A percentile compares a stretch with the other conserved stretches of the same genome.
Conservation (phyloP, 2,329 filamentous ascomycete species). For the Aaosphaeria arxii region DNA sequence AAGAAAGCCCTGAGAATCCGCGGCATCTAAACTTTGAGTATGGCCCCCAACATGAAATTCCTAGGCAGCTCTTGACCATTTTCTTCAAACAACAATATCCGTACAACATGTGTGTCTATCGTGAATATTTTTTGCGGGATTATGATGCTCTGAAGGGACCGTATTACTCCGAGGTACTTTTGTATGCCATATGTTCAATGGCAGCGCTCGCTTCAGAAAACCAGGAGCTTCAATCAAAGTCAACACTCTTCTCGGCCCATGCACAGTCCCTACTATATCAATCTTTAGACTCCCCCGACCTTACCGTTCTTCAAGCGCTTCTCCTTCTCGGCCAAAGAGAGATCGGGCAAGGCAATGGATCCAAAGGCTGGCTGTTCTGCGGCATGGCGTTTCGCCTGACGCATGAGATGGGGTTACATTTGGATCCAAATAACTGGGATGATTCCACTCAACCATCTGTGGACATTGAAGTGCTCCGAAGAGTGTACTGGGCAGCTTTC, state of each 20-base stretch:
- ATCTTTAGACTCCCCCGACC: constrained; percentile 46
- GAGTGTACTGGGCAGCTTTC: constrained; percentile 53
- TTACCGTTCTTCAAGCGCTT: constrained; percentile 48
- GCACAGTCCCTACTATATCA: constrained; percentile 46
- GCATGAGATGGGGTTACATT: constrained; percentile 53
- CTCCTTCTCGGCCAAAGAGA: constrained; percentile 47
- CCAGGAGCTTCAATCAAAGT: constrained; percentile 34
- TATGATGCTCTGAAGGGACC: constrained; percentile 47
- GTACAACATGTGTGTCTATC: constrained; percentile 51
- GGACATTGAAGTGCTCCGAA: constrained; percentile 49
- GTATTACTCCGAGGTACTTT: constrained; percentile 51
- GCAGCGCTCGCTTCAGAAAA: constrained; percentile 48
- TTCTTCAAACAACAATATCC: constrained; percentile 51
- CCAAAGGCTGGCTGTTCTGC: constrained; percentile 52
- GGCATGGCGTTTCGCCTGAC: constrained; percentile 53
- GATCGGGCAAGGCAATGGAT: constrained; percentile 48
- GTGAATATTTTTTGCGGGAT: constrained; percentile 51
- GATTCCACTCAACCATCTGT: constrained; percentile 37
- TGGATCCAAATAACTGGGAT: constrained; percentile 52
- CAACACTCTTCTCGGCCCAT: constrained; percentile 39
- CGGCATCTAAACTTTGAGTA: not conserved
- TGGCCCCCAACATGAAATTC: constrained; percentile 18
- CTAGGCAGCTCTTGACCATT: constrained; percentile 45
- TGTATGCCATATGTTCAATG: constrained; percentile 51
- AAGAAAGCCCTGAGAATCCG: not conserved